Percentiles rank a stretch among this genome's conserved stretches.
Conservation (phyloP, 176 grass and related monocot species). For the Tillandsia leiboldiana region DNA sequence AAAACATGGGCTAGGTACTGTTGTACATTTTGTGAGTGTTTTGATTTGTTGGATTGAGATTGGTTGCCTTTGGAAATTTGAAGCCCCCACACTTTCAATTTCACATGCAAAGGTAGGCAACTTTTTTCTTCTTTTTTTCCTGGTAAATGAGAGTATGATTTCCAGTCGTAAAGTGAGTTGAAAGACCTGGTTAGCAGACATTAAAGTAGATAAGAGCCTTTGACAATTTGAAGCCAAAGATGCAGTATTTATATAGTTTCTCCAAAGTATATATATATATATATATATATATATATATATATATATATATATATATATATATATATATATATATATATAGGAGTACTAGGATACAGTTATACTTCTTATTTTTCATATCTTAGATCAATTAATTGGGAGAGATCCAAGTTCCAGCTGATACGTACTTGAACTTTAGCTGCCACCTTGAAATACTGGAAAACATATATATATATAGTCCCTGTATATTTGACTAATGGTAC, state of each 20-base stretch:
- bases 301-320: neutral
- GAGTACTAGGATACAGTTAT: too few relatives aligned
- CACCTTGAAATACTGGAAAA: too few relatives aligned
- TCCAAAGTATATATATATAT: neutral
- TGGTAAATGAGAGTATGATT: conserved; percentile 19
- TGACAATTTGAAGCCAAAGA: conserved; percentile 6
- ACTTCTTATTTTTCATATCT: too few relatives aligned
- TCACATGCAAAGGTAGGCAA: neutral
- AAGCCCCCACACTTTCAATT: neutral
- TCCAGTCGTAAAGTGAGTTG: conserved; percentile 18
- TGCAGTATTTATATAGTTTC: neutral
- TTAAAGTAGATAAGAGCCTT: conserved; percentile 15
- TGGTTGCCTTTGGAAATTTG: neutral
- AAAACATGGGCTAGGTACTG: neutral
- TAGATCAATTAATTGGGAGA: too few relatives aligned
- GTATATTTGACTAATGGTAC: too few relatives aligned
- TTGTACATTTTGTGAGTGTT: neutral
- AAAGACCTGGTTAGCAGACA: conserved; percentile 2
- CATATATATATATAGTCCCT: too few relatives aligned
- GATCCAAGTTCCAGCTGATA: too few relatives aligned
- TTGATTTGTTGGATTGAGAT: neutral
- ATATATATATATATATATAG: neutral
- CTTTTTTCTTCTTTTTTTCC: conserved; percentile 2
- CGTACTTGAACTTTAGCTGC: too few relatives aligned
- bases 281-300: neutral